Evolutionary conservation across 1,284 basidiomycete species (phyloP).

Genomic region (Rhodotorula glutinis): DNA sequence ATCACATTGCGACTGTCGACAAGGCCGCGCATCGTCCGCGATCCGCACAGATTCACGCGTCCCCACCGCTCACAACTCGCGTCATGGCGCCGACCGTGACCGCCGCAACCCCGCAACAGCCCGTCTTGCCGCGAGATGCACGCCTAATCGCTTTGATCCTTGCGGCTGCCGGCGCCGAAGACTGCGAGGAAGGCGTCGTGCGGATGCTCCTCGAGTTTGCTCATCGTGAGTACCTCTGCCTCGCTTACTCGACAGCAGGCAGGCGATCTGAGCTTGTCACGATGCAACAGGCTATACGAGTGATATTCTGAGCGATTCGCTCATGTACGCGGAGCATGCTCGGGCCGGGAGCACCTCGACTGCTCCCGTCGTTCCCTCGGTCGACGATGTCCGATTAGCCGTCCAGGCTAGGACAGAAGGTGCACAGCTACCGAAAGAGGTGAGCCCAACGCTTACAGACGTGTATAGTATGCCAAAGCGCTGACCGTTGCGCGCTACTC

Average conservation of each 20-base stretch:
- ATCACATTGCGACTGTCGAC: no score
- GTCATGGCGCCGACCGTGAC: not conserved
- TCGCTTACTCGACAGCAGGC: no score
- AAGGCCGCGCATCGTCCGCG: not conserved
- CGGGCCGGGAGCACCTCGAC: slow-evolving; percentile 13
- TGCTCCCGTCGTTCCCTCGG: slow-evolving; percentile 42
- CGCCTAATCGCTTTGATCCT: slow-evolving; percentile 87
- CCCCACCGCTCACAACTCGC: not conserved
- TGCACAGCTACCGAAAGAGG: slow-evolving; percentile 96
- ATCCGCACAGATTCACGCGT: not conserved
- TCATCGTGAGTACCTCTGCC: slow-evolving; percentile 58
- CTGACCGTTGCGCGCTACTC: not conserved
- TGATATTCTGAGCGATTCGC: slow-evolving; percentile 84
- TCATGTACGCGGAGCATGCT: slow-evolving; percentile 91
- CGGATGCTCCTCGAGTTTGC: slow-evolving; percentile 95
- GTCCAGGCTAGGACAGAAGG: slow-evolving; percentile 91
- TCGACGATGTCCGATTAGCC: slow-evolving; percentile 86
- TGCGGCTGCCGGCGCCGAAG: slow-evolving; percentile 89
- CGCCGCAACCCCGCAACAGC: not conserved
- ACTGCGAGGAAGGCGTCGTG: slow-evolving; percentile 88
- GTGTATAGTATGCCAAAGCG: no score
- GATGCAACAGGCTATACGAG: slow-evolving; percentile 65
- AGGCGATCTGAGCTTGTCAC: not conserved
- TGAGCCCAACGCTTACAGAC: slow-evolving; percentile 50
- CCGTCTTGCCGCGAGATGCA: slow-evolving; percentile 69